Base-by-base conservation (phyloP, 805 yeast genomes). In the Suhomyces kilbournensis region DNA sequence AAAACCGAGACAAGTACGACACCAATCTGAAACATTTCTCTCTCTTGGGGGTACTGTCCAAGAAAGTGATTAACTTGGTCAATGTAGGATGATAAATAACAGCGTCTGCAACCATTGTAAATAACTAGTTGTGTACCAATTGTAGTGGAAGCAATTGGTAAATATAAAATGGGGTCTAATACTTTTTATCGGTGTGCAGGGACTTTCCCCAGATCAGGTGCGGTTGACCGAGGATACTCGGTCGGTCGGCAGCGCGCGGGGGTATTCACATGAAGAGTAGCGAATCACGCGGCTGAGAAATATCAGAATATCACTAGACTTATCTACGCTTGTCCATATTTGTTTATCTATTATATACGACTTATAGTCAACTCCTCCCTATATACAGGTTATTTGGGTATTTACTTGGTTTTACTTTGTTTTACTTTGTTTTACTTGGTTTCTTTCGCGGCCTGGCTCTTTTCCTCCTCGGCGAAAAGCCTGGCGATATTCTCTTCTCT, bases 21-120 rank as follows among this genome's bases (percentile, higher is more conserved):
- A 89, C 79, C 50, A 87, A 71, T 60, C 97, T 84, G 63, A 88
- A 77, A 12, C 85, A 68, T 74, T 91, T 91, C 66, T 91, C 97
- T 60, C 96, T 79, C 53, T 93, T 93, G 40, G 85, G 75, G 15
- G 86, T 76, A 47, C 82, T 70, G 63, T 88, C 90, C 56, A 87
- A 73, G 64, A 84, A 85, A 61, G 75, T 79, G 67, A 87, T 72
- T 38, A 86, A 66, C 59, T 82, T 86, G 52, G 77, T 69, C 49
- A 86, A 67, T 2, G 88, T 75, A 14, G 96, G 96, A 71, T 88
- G 96, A 67, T 84, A 85, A 46, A 86, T 77, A 38, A 88, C 61
- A 4, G 87, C 74, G 65, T 88, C 90, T 55, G 76, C 82, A 56
- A 85, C 88, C 90, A 85, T 85, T 44, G 44, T 53, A 28, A 12